These are phyloP conservation scores for Candida silvatica DNA, from an alignment of 805 yeast species.

Conservation along the genomic window DNA sequence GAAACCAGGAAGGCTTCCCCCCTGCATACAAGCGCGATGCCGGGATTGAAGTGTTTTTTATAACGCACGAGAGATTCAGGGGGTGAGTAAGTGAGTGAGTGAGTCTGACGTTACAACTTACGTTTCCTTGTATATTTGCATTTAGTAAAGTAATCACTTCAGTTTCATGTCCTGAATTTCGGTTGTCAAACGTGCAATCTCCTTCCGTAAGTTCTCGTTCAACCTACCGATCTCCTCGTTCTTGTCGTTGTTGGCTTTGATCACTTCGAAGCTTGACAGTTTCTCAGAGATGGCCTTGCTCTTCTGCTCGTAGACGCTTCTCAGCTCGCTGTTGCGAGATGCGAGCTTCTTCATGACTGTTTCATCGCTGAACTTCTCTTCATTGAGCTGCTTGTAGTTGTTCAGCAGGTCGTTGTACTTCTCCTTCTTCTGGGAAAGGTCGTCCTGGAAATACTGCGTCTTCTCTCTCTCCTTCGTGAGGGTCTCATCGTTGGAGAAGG, in stretches of 20 bases:
- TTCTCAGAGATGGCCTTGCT: conserved; percentile 14
- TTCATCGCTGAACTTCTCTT: conserved; percentile 23
- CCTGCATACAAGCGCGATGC: too few relatives aligned
- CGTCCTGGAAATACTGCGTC: conserved; percentile 7
- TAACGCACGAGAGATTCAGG: too few relatives aligned
- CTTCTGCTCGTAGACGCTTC: conserved; percentile 7
- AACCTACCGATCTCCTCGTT: conserved; percentile 20
- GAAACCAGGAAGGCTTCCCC: too few relatives aligned
- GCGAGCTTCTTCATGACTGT: conserved; percentile 13
- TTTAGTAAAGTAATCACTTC: too few relatives aligned
- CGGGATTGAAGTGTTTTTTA: too few relatives aligned
- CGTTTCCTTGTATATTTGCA: too few relatives aligned
- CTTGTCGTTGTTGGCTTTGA: conserved; percentile 23
- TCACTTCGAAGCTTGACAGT: conserved; percentile 24
- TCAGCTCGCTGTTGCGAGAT: conserved; percentile 12
- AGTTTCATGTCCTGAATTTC: conserved; percentile 10
- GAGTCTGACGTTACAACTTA: too few relatives aligned
- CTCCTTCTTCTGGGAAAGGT: conserved; percentile 9
- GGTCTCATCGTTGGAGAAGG: conserved; percentile 2
- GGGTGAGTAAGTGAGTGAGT: too few relatives aligned
- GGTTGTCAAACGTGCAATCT: conserved; percentile 15
- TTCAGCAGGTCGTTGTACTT: conserved; percentile 21
- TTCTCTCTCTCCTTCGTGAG: conserved; percentile 8
- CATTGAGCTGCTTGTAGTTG: conserved; percentile 25
- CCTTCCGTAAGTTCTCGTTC: conserved; percentile 18